These are phyloP conservation scores for Acanthamoeba lenticulata DNA, from an alignment of 208 protist species.

Conservation along the genomic window DNA sequence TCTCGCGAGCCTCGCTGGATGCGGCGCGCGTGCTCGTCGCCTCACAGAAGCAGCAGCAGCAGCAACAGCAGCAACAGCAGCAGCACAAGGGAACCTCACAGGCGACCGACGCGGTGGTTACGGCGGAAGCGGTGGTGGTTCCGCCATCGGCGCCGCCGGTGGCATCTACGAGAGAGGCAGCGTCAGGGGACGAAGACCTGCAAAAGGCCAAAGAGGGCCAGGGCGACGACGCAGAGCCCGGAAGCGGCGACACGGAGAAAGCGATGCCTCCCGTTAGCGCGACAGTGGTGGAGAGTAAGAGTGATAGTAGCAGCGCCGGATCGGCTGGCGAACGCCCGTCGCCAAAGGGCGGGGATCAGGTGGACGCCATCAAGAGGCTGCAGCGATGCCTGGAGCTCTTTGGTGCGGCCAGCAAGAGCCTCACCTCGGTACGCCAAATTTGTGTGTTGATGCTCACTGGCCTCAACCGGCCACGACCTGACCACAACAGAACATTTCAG, in stretches of 20 bases:
- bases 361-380: not conserved
- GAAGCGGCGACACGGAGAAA: not conserved
- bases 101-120: not conserved
- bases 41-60: not conserved
- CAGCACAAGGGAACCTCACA: not conserved
- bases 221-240: not conserved
- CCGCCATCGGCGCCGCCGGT: not conserved
- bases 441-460: no score
- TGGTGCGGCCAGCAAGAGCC: not conserved
- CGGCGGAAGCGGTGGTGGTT: not conserved
- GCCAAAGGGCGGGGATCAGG: not conserved
- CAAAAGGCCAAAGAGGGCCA: conserved; percentile 42
- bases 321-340: not conserved
- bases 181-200: not conserved
- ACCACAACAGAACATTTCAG: not conserved
- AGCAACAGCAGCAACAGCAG: not conserved
- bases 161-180: not conserved
- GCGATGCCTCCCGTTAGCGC: not conserved
- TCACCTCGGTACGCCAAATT: not conserved
- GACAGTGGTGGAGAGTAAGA: no score
- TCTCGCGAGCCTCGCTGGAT: not conserved
- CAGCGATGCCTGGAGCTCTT: conserved; percentile 20
- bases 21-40: not conserved
- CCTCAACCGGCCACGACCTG: no score
- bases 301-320: not conserved